Base-by-base conservation (phyloP, 108 stramenopile genomes). In the Licmophora abbreviata region DNA sequence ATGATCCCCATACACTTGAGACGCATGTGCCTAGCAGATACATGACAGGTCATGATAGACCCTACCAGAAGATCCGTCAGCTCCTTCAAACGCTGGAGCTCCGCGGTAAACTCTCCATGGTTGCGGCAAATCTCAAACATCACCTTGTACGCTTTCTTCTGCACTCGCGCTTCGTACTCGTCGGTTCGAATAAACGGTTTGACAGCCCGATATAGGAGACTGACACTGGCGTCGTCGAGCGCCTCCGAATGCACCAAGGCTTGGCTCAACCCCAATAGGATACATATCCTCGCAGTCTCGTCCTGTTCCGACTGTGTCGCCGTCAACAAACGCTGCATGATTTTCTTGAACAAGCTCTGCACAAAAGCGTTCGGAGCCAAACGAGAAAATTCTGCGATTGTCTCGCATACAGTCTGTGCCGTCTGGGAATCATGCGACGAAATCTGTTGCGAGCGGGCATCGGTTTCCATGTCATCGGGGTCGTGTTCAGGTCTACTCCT, bases 101-200 rank as follows among this genome's bases (percentile, higher is more conserved):
- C 66, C 6, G 69, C 59, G 14, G 79, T 53, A 28, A 86, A 78
- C 6, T 62, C 55, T 11, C 52, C 60, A 43, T 84, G 57, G 2
- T 59, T 38, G 27, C 81, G 70, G 51, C 84, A 86, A 15, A 90
- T 66, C 54, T 79, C 82, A 12, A 63, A 60, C 18, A 90, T 44
- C 26, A 80, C 66, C 42, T 86, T 83, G 64, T 90, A 90, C 0
- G 88, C 66, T 15, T 61, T 57, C 51, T 89, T 90, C 58, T 90
- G 83, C 1, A 81, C 74, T 17, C 74, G 50, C 8, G 82, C 42
- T 15, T 58, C 68, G 18, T 76, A 77, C 54, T 74, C 77, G 52
- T 85, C 88, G 3, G 73, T 72, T 50, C 81, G 51, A 31, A 90
- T 83, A 21, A 85, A 41, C 3, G 88, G 84, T 29, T 80, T 77